Base-by-base conservation (phyloP, 805 yeast genomes). In the Saccharomycopsis fodiens region DNA sequence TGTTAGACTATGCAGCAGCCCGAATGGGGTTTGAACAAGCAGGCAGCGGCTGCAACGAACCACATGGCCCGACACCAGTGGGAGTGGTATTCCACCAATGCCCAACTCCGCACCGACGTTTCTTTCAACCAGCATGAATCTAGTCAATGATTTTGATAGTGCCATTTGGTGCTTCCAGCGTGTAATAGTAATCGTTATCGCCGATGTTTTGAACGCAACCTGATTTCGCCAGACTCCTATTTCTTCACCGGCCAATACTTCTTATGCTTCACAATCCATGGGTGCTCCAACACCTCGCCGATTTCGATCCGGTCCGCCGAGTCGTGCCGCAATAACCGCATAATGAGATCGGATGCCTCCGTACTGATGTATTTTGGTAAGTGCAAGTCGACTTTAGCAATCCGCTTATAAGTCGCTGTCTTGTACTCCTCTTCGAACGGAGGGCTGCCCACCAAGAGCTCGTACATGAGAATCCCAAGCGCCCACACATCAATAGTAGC, bases 401-500 rank as follows among this genome's bases (percentile, higher is more conserved):
- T 93, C 51, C 93, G 69, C 57, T 77, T 78, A 59, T 85, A 86
- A 0, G 97, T 93, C 15, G 80, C 74, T 49, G 80, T 82, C 44
- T 82, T 80, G 50, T 82, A 79, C 23, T 70, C 72, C 54, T 85
- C 96, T 59, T 88, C 96, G 60, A 91, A 91, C 0, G 97, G 97
- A 0, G 98, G 96, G 39, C 72, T 70, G 0, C 97, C 97, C 3
- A 83, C 88, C 1, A 91, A 64, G 42, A 93, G 73, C 61, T 91
- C 98, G 58, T 82, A 91, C 51, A 88, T 73, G 31, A 91, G 62
- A 2, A 91, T 79, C 0, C 98, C 98, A 44, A 91, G 66, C 1
- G 97, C 86, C 98, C 98, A 91, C 2, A 83, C 73, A 59, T 91
- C 98, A 0, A 87, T 95, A 42, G 71, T 71, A 44, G 71, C 72